Conservation (phyloP, 371 early-diverging fungal species). For the Mortierella sp. region DNA sequence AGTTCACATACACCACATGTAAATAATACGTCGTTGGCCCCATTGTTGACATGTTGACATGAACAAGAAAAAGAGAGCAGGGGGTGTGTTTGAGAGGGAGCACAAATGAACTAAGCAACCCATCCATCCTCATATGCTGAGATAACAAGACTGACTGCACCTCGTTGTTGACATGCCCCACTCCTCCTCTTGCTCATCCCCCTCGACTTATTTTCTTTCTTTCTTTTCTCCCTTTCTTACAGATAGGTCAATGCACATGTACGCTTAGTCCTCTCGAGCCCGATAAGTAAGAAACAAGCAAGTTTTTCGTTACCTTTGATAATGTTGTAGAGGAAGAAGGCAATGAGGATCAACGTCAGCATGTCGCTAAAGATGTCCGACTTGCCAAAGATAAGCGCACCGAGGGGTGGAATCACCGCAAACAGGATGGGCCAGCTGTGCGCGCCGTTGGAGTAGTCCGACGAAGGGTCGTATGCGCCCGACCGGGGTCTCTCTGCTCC, state of each 20-base stretch:
- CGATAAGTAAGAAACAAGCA: neutral
- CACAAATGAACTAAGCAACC: neutral
- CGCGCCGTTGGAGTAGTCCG: conserved; percentile 40
- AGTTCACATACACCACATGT: neutral
- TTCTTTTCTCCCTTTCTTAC: neutral
- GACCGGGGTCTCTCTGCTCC: conserved; percentile 17
- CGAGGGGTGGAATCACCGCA: conserved; percentile 74
- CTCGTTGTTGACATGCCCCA: neutral
- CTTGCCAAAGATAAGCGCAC: conserved; percentile 73
- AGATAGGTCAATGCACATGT: conserved; percentile 8
- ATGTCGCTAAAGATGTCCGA: conserved; percentile 79
- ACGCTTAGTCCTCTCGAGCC: neutral
- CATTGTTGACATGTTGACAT: neutral
- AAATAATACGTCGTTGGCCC: neutral
- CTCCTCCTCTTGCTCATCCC: neutral
- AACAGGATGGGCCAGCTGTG: conserved; percentile 75
- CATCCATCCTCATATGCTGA: neutral
- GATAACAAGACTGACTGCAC: neutral
- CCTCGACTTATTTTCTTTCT: neutral
- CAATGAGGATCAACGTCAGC: conserved; percentile 70
- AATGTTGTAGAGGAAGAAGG: conserved; percentile 77
- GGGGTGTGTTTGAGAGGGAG: neutral
- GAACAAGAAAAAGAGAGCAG: neutral
- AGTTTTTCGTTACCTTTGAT: conserved; percentile 68
- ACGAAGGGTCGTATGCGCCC: conserved; percentile 22